A percentile compares a stretch with the other conserved stretches of the same genome.
phyloP scores from a whole-genome alignment of 1,284 basidiomycete species.

The Phellopilus nigrolimitatus region DNA sequence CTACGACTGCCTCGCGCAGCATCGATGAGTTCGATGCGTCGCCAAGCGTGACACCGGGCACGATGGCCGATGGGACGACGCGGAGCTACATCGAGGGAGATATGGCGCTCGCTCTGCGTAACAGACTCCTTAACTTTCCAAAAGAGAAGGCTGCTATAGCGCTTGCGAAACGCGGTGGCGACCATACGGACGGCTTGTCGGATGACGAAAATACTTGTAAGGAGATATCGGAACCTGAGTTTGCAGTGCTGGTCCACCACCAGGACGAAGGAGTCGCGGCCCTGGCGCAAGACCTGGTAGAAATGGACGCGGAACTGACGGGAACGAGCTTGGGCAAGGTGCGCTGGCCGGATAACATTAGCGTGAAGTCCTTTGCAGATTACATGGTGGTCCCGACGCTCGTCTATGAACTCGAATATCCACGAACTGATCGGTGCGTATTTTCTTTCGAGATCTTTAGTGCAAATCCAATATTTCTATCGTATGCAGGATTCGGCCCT shows the following conservation, averaged over 20 bases:
- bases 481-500: constrained; percentile 67
- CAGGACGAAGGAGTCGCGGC: constrained; percentile 63
- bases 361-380: constrained; percentile 78
- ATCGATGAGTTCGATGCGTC: constrained; percentile 29
- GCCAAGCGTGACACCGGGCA: constrained; percentile 30
- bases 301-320: constrained; percentile 74
- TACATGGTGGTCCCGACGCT: constrained; percentile 91
- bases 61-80: constrained; percentile 36
- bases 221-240: constrained; percentile 24
- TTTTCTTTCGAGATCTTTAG: not conserved
- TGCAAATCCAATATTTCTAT: constrained; percentile 6
- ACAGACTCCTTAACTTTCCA: constrained; percentile 40
- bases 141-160: constrained; percentile 27
- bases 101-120: constrained; percentile 47
- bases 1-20: constrained; percentile 26
- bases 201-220: constrained; percentile 7
- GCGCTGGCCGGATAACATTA: constrained; percentile 86
- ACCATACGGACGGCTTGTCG: not conserved
- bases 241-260: constrained; percentile 70
- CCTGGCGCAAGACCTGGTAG: constrained; percentile 73
- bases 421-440: constrained; percentile 76
- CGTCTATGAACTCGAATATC: constrained; percentile 96
- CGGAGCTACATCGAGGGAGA: constrained; percentile 47
- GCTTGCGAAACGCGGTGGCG: not conserved
- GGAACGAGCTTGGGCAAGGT: constrained; percentile 62